phyloP scores from a whole-genome alignment of 345 rosid genomes.

The Hibiscus trionum region DNA sequence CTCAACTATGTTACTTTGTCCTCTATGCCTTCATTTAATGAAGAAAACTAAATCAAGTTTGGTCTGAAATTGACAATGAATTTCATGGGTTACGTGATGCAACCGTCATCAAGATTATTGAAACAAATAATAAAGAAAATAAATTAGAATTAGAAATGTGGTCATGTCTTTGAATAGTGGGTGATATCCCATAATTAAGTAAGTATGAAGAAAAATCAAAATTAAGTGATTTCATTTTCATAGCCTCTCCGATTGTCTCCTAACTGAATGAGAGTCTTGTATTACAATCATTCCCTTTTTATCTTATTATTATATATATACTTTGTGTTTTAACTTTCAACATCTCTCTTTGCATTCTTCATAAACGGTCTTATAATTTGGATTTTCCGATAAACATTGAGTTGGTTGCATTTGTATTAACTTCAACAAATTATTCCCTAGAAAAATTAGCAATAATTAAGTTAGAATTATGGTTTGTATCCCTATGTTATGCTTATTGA shows the following conservation, averaged over 20 bases:
- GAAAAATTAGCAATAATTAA: too few species aligned
- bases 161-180: slow-evolving; percentile 28
- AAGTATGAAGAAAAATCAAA: slow-evolving; percentile 32
- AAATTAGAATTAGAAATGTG: slow-evolving; percentile 2
- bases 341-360: background rate
- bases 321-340: background rate
- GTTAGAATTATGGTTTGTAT: too few species aligned
- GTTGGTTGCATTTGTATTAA: too few species aligned
- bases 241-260: slow-evolving; percentile 29
- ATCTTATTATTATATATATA: background rate
- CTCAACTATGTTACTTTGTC: too few species aligned
- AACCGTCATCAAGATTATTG: slow-evolving; percentile 28
- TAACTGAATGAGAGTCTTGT: slow-evolving; percentile 39
- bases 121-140: background rate
- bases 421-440: too few species aligned
- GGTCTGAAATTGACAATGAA: background rate
- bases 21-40: too few species aligned
- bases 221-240: slow-evolving; percentile 57
- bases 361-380: background rate
- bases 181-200: slow-evolving; percentile 19
- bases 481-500: too few species aligned
- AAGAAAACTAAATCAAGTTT: background rate
- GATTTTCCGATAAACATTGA: background rate
- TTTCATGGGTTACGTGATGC: slow-evolving; percentile 20
- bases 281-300: slow-evolving; percentile 23